Conservation (phyloP, 169 alveolate species). For the Babesia caballi region DNA sequence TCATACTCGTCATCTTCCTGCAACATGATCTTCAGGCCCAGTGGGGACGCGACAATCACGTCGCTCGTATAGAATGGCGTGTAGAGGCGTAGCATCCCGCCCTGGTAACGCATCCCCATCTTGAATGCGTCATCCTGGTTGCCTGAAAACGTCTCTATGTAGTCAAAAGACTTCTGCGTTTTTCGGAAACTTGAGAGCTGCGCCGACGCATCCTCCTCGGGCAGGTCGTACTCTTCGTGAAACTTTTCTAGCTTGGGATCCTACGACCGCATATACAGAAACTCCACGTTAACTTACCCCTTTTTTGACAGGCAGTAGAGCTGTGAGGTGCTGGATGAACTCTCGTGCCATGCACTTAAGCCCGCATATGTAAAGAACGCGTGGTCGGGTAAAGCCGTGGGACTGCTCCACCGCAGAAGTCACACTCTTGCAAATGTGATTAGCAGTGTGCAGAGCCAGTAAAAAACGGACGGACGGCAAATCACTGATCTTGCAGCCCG, state of each 20-base stretch:
- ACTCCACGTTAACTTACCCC: constrained; percentile 19
- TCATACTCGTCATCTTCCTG: constrained; percentile 67
- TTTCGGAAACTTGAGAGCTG: constrained; percentile 55
- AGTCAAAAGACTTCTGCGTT: constrained; percentile 67
- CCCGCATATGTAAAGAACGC: constrained; percentile 78
- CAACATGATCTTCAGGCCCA: constrained; percentile 73
- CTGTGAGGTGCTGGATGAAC: constrained; percentile 61
- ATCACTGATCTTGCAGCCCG: constrained; percentile 5
- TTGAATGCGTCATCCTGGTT: constrained; percentile 84
- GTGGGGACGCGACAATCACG: constrained; percentile 85
- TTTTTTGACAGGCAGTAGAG: constrained; percentile 69
- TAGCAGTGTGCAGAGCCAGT: constrained; percentile 43
- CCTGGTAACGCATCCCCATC: constrained; percentile 79
- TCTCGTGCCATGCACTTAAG: constrained; percentile 73
- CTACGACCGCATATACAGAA: constrained; percentile 11
- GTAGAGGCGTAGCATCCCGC: constrained; percentile 73
- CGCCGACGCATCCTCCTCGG: constrained; percentile 57
- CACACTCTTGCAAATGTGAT: constrained; percentile 38
- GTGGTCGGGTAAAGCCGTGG: constrained; percentile 83
- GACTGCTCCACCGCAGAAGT: constrained; percentile 47
- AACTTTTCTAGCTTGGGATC: constrained; percentile 69
- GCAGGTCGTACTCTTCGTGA: constrained; percentile 66
- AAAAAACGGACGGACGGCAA: constrained; percentile 27
- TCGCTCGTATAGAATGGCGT: constrained; percentile 84
- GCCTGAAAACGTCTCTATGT: constrained; percentile 70